phyloP scores from a whole-genome alignment of 2,329 filamentous ascomycete genomes.

The Furcasterigmium furcatum region DNA sequence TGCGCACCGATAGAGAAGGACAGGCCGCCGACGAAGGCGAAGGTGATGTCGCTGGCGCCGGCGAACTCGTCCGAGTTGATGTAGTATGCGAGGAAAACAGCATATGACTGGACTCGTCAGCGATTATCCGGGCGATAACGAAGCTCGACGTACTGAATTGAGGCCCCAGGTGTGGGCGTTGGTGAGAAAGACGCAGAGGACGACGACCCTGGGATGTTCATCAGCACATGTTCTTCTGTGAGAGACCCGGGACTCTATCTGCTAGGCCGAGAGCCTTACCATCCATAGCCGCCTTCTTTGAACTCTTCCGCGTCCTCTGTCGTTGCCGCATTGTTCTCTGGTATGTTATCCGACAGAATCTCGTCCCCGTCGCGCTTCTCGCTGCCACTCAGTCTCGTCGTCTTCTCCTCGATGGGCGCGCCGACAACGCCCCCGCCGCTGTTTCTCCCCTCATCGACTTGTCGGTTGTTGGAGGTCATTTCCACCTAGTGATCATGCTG shows the following conservation, averaged over 20 bases:
- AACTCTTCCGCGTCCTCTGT: constrained; percentile 24
- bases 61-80: constrained; percentile 57
- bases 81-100: constrained; percentile 56
- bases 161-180: constrained; percentile 75
- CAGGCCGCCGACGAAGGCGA: constrained; percentile 74
- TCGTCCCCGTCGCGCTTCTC: neutral
- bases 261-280: too few species aligned
- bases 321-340: constrained; percentile 15
- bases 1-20: constrained; percentile 55
- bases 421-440: too few species aligned
- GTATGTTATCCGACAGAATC: neutral
- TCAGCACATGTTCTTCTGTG: too few species aligned
- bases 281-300: constrained; percentile 58
- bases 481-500: too few species aligned
- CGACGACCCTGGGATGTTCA: constrained; percentile 40
- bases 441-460: too few species aligned
- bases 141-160: constrained; percentile 49
- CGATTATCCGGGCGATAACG: neutral
- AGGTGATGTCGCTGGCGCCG: constrained; percentile 61
- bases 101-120: constrained; percentile 40
- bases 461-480: too few species aligned
- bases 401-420: too few species aligned
- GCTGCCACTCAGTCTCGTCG: too few species aligned
- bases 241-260: too few species aligned
- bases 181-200: constrained; percentile 49